A percentile compares a stretch with the other conserved stretches of the same genome.
Evolutionary conservation across 176 grass and related monocot genomes (phyloP).

Genomic region (Carex myosuroides): DNA sequence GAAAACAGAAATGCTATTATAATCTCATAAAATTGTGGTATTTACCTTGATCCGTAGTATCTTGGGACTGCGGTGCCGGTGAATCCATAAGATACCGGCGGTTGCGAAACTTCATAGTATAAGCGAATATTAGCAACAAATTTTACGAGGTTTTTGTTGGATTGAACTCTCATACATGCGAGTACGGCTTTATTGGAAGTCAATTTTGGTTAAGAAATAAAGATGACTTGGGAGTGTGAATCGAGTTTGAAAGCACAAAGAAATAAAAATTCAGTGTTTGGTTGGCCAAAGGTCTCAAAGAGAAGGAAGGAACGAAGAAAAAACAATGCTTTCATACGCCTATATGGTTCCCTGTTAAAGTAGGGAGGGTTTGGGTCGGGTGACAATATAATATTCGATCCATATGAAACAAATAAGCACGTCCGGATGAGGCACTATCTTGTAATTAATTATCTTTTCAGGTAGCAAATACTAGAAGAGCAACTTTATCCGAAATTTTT

Average conservation of each 20-base stretch:
- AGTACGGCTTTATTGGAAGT: background rate
- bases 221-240: background rate
- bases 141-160: background rate
- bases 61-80: background rate
- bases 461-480: background rate
- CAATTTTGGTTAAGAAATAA: background rate
- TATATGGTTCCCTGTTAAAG: background rate
- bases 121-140: background rate
- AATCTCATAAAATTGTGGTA: background rate
- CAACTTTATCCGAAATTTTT: background rate
- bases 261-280: background rate
- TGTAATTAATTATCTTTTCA: background rate
- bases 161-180: background rate
- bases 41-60: conserved; percentile 23
- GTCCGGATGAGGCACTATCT: background rate
- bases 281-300: background rate
- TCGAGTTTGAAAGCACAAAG: background rate
- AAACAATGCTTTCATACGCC: conserved; percentile 4
- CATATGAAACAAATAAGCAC: background rate
- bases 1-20: background rate
- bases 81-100: conserved; percentile 16
- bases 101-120: background rate
- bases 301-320: background rate
- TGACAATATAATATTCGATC: background rate
- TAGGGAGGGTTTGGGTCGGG: background rate